Percentiles rank a stretch among this genome's conserved stretches.
Evolutionary conservation across 495 filamentous ascomycete genomes (phyloP).

Genomic region (Acidomyces sp.): DNA sequence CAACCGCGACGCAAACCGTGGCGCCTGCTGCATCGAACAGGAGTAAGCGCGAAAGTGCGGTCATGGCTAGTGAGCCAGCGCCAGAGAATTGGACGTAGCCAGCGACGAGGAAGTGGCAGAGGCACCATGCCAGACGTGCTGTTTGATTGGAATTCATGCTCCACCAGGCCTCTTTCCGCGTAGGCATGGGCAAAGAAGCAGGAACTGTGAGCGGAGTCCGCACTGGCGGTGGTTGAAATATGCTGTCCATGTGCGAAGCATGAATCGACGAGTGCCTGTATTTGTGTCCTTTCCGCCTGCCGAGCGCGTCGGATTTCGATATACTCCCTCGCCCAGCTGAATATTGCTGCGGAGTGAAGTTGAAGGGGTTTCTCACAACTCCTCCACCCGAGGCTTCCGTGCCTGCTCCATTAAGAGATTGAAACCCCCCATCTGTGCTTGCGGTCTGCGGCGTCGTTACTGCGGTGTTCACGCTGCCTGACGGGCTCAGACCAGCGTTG

Average conservation of each 20-base stretch:
- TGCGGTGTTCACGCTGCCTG: slow-evolving; percentile 30
- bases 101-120: slow-evolving; percentile 71
- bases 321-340: slow-evolving; percentile 45
- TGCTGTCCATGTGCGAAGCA: slow-evolving; percentile 56
- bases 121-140: slow-evolving; percentile 72
- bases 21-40: slow-evolving; percentile 90
- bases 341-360: slow-evolving; percentile 59
- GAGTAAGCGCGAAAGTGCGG: slow-evolving; percentile 81
- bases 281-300: slow-evolving; percentile 86
- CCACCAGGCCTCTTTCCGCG: slow-evolving; percentile 65
- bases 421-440: slow-evolving; percentile 20
- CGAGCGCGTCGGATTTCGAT: slow-evolving; percentile 33
- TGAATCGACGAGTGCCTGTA: slow-evolving; percentile 90
- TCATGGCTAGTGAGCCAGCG: slow-evolving; percentile 79
- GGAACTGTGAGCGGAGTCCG: slow-evolving; percentile 78
- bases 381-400: no score
- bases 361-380: slow-evolving; percentile 64
- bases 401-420: slow-evolving; percentile 23
- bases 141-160: slow-evolving; percentile 83
- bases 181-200: slow-evolving; percentile 89
- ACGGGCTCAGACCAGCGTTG: slow-evolving; percentile 8
- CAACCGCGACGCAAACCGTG: slow-evolving; percentile 82
- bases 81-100: slow-evolving; percentile 72
- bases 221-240: slow-evolving; percentile 88
- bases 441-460: slow-evolving; percentile 23